A percentile compares a stretch with the other conserved stretches of the same genome.
Conservation (phyloP, 2,329 filamentous ascomycete genomes). For the Fusarium keratoplasticum region DNA sequence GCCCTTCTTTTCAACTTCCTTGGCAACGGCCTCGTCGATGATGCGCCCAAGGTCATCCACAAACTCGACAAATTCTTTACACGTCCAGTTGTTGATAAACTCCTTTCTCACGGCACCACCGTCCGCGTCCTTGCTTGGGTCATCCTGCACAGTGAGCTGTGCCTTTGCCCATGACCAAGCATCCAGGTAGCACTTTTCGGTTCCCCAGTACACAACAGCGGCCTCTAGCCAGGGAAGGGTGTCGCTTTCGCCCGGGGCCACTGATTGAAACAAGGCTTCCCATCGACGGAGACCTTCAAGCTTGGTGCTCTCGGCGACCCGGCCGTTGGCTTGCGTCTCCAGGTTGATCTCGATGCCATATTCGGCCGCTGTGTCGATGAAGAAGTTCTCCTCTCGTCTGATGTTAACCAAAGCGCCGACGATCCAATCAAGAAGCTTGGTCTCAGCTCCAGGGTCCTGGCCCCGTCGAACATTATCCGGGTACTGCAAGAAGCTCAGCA, state of each 20-base stretch:
- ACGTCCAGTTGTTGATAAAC: conserved; percentile 78
- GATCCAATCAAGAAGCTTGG: conserved; percentile 70
- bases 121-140: conserved; percentile 63
- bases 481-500: conserved; percentile 71
- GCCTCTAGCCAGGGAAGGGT: conserved; percentile 70
- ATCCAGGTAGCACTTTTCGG: conserved; percentile 73
- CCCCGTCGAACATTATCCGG: conserved; percentile 48
- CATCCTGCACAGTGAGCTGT: conserved; percentile 45
- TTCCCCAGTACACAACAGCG: conserved; percentile 81
- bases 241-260: conserved; percentile 57
- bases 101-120: conserved; percentile 72
- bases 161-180: conserved; percentile 67
- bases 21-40: conserved; percentile 64
- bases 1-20: conserved; percentile 51
- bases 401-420: conserved; percentile 75
- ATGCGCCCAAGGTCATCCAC: conserved; percentile 66
- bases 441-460: conserved; percentile 53
- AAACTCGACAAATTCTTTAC: conserved; percentile 68
- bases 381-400: conserved; percentile 74
- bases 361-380: conserved; percentile 70
- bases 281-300: conserved; percentile 54
- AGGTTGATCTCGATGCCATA: conserved; percentile 67
- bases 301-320: conserved; percentile 47
- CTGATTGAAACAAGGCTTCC: conserved; percentile 64
- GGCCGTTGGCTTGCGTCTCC: conserved; percentile 29